Evolutionary conservation across 2,329 filamentous ascomycete genomes (phyloP), one percentile per base, ranked within the genome.

Genomic region (Magnaporthiopsis poae): DNA sequence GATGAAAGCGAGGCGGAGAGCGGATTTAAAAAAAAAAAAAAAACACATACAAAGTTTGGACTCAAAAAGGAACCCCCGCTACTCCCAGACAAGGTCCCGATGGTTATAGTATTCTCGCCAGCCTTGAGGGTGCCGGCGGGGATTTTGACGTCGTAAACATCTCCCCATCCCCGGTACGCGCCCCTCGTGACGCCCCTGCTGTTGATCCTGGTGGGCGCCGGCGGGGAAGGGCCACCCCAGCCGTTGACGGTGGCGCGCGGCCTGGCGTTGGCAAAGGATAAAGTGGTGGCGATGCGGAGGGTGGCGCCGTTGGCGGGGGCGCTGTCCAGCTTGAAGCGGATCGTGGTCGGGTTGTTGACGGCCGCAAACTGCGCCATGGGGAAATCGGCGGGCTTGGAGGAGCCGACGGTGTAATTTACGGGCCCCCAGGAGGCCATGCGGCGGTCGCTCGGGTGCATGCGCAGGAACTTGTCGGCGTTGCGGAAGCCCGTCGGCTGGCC

Each of bases 341-440:
- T 88, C 0, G 83, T 88, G 18, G 85, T 77, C 0, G 84, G 83
- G 68, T 80, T 80, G 75, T 89, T 88, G 66, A 84, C 81, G 31
- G 74, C 74, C 73, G 88, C 85, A 76, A 88, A 87, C 33, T 88
- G 74, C 0, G 87, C 87, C 87, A 90, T 89, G 61, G 87, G 86
- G 72, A 89, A 87, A 67, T 82, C 80, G 4, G 76, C 75, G 1
- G 81, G 72, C 7, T 77, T 73, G 31, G 82, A 84, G 29, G 80
- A 81, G 60, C 86, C 86, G 13, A 88, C 82, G 1, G 84, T 88
- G 75, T 87, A 88, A 0, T 86, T 88, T 15, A 81, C 71, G 0
- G 85, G 80, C 0, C 79, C 81, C 87, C 87, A 90, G 66, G 77
- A 78, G 33, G 78, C 75, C 87, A 90, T 90, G 71, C 87, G 83